Base-by-base conservation (phyloP, 352 stramenopile genomes). In the Pythium folliculosum region DNA sequence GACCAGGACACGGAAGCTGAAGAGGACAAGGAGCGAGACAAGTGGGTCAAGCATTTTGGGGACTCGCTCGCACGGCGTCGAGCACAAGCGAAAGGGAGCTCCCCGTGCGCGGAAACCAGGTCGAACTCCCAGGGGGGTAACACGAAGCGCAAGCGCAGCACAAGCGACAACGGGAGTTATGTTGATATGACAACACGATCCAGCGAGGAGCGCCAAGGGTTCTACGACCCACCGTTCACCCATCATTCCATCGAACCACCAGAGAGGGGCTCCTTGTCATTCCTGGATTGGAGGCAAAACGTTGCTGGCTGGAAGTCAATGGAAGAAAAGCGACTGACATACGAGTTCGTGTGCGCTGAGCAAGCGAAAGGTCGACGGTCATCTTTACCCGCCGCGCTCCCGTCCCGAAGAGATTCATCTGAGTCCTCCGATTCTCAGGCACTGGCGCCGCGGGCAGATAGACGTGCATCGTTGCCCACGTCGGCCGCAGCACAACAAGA, bases 21-120 rank as follows among this genome's bases (percentile, higher is more conserved):
- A 57, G 51, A 45, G 38, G 38, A 45, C 38, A 45, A 45, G 38
- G 38, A 45, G 38, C 10, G 38, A 45, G 38, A 45, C 38, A 45
- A 45, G 38, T 45, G 38, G 38, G 38, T 45, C 12, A 45, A 45
- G 16, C 38, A 45, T 4, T 45, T 45, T 19, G 38, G 38, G 12
- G 8, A 19, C 38, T 45, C 16, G 38, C 38, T 45, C 38, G 38
- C 8, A 45, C 10, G 16, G 38, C 38, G 38, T 45, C 38, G 38
- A 45, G 38, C 38, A 45, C 3, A 45, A 45, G 38, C 38, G 38
- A 45, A 45, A 19, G 12, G 38, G 16, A 7, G 38, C 38, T 13
- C 38, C 10, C 3, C 38, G 9, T 4, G 3, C 1, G 12, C 10
- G 16, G 38, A 45, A 45, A 13, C 10, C 3, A 45, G 38, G 2